Base-by-base conservation (phyloP, 331 rosid genomes). In the Ulmus americana region DNA sequence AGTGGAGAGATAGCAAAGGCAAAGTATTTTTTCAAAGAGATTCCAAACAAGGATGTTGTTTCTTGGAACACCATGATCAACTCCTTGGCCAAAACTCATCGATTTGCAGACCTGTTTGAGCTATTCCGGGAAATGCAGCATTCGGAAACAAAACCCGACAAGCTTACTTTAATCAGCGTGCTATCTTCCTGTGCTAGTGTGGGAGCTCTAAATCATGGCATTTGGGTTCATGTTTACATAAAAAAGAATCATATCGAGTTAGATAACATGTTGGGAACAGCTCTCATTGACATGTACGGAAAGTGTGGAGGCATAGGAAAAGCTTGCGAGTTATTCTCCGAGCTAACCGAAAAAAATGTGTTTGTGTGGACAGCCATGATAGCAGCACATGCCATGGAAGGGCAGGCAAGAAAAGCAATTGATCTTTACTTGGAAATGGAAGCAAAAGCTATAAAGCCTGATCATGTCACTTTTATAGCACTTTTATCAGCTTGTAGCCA, bases 271-370 rank as follows among this genome's bases (percentile, higher is more conserved):
- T 48, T 76, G 57, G 78, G 81, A 58, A 80, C 81, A 46, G 81
- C 81, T 62, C 56, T 80, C 43, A 59, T 80, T 52, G 76, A 76
- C 76, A 80, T 80, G 84, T 76, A 75, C 5, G 84, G 77, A 10
- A 80, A 76, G 70, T 80, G 84, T 15, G 84, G 81, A 50, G 43
- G 62, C 39, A 20, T 63, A 2, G 67, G 51, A 49, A 51, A 56
- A 52, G 75, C 74, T 35, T 51, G 16, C 10, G 22, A 69, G 35
- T 13, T 75, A 49, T 75, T 75, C 55, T 68, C 41, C 4, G 55
- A 56, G 39, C 58, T 68, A 8, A 57, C 70, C 8, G 52, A 56
- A 46, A 75, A 69, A 61, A 75, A 75, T 69, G 61, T 57, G 1
- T 62, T 63, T 56, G 66, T 69, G 16, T 75, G 75, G 75, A 69